Conservation (phyloP, 345 rosid genomes). For the Psidium guajava region DNA sequence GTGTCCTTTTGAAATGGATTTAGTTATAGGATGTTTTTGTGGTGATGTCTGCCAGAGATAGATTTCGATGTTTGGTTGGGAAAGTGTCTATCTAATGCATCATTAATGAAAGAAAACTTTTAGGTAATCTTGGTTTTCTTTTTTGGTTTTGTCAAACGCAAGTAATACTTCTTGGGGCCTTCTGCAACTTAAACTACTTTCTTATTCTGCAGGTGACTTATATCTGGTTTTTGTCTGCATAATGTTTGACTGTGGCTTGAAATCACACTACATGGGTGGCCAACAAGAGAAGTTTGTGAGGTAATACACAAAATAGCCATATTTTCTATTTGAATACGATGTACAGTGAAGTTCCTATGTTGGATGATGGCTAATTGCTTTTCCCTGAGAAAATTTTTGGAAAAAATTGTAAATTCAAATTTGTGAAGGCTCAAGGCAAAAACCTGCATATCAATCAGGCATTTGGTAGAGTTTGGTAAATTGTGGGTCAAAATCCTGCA, state of each 20-base stretch:
- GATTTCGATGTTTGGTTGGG: neutral
- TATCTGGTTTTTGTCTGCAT: slow-evolving; percentile 29
- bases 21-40: neutral
- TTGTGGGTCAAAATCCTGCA: neutral
- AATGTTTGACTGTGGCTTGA: slow-evolving; percentile 63
- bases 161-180: neutral
- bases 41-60: neutral
- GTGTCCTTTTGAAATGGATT: neutral
- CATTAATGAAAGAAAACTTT: neutral
- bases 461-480: neutral
- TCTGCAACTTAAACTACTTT: neutral
- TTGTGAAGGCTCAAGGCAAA: neutral
- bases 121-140: neutral
- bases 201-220: slow-evolving; percentile 29
- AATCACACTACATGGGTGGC: slow-evolving; percentile 54
- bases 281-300: slow-evolving; percentile 85
- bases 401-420: neutral
- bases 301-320: slow-evolving; percentile 15
- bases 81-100: neutral
- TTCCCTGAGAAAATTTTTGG: neutral
- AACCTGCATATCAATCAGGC: neutral
- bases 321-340: neutral
- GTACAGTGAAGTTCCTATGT: neutral
- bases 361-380: neutral
- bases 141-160: neutral